Base-by-base conservation (phyloP, 331 rosid genomes). In the Cydonia oblonga region DNA sequence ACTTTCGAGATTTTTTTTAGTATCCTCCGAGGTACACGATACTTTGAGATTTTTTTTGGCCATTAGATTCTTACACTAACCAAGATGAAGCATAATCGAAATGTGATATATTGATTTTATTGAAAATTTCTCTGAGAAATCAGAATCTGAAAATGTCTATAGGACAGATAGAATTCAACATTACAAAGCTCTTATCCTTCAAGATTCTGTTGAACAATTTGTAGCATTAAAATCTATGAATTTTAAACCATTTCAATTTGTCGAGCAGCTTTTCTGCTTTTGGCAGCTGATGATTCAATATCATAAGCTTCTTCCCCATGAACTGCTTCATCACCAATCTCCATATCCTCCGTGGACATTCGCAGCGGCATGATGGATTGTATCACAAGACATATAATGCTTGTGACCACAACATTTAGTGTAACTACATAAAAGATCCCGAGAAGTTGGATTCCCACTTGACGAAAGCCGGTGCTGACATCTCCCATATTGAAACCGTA, bases 251-350 rank as follows among this genome's bases (percentile, higher is more conserved):
- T 79, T 68, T 79, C 78, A 67, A 79, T 73, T 20, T 66, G 68
- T 4, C 82, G 64, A 33, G 64, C 59, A 28, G 24, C 23, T 15
- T 2, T 12, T 25, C 54, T 53, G 16, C 13, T 11, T 58, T 66
- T 66, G 25, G 56, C 19, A 26, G 59, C 20, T 49, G 54, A 44
- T 19, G 59, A 44, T 23, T 74, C 72, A 16, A 66, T 13, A 38
- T 66, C 78, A 56, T 79, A 73, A 28, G 82, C 82, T 54, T 79
- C 82, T 62, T 79, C 82, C 9, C 82, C 82, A 38, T 79, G 82
- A 35, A 67, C 82, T 10, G 82, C 78, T 69, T 79, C 82, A 29
- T 79, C 82, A 12, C 82, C 82, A 16, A 79, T 79, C 66, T 79
- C 82, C 82, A 73, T 15, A 52, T 79, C 78, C 78, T 35, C 78